Evolutionary conservation across 345 rosid genomes (phyloP).

Genomic region (Heritiera fomes): DNA sequence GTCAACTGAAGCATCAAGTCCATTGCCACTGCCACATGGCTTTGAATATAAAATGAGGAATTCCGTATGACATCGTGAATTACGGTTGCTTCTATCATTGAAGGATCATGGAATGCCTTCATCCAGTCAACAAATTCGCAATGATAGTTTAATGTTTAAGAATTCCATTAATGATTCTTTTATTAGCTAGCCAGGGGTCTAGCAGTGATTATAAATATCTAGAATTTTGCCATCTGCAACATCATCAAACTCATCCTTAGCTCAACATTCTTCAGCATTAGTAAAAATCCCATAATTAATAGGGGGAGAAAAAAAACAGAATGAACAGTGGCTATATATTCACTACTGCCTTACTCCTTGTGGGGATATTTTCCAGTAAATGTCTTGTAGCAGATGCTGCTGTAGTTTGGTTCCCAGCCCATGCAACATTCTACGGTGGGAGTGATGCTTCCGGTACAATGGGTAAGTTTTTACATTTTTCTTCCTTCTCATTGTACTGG

Average conservation of each 20-base stretch:
- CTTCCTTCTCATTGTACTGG: slow-evolving; percentile 5
- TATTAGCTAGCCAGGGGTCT: slow-evolving; percentile 1
- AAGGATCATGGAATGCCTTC: slow-evolving; percentile 18
- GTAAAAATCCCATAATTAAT: background rate
- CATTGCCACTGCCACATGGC: slow-evolving; percentile 17
- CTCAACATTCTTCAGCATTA: background rate
- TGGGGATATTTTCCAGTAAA: slow-evolving; percentile 30
- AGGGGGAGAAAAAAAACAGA: background rate
- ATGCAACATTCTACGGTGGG: slow-evolving; percentile 69
- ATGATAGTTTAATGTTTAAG: slow-evolving; percentile 12
- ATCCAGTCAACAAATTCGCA: slow-evolving; percentile 4
- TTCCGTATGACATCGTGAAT: slow-evolving; percentile 8
- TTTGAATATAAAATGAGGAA: slow-evolving; percentile 3
- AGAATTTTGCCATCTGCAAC: slow-evolving; percentile 20
- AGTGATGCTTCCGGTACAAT: slow-evolving; percentile 65
- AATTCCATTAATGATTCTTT: slow-evolving; percentile 26
- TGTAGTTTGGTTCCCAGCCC: slow-evolving; percentile 51
- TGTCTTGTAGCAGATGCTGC: slow-evolving; percentile 31
- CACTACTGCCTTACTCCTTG: slow-evolving; percentile 26
- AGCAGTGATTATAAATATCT: slow-evolving; percentile 41
- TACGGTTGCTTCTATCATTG: slow-evolving; percentile 11
- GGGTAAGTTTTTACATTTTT: slow-evolving; percentile 33
- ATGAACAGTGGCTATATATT: slow-evolving; percentile 34
- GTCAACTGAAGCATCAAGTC: background rate
- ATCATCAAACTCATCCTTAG: slow-evolving; percentile 17